Evolutionary conservation across 345 rosid genomes (phyloP), one percentile per base, ranked within the genome.

Genomic region (Carallia pectinifolia): DNA sequence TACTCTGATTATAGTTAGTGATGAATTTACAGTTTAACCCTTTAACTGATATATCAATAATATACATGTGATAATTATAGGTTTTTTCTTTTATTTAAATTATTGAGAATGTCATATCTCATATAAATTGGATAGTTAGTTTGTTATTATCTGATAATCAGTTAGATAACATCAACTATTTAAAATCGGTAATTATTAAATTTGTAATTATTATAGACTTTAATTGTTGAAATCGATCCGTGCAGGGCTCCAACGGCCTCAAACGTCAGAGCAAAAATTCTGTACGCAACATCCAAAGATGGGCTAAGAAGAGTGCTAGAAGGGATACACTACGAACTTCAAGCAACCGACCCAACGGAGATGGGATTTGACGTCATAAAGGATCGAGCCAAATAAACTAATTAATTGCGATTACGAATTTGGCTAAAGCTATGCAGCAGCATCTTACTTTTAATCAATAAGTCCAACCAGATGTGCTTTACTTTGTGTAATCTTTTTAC

Each of bases 321-420:
- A 31, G 98, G 98, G n/a, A 82, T 94, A 76, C 92, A 87, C 74
- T 94, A 94, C 71, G 97, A 94, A 71, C 82, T 94, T 27, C 98
- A 94, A 77, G 98, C 98, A 53, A 94, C 98, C 6, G 98, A 94
- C 77, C 89, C 91, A 5, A 82, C 96, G 0, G 98, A 91, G 87
- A 94, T 94, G 98, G 98, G 95, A 9, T 85, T 94, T 64, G 97
- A 94, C 83, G 82, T 94, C 64, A 94, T 94, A 34, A 77, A 60
- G 72, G 96, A 87, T 66, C 81, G 90, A 65, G 97, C 98, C 60
- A 88, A 89, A 48, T 94, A 76, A 72, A 63, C 4, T 33, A 33
- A 33, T 33, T 33, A 2, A 33, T 44, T 5, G 50, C 34, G 56
- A 65, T 72, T 40, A 50, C 31, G 33, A 8, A n/a, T 29, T 19